Evolutionary conservation across 352 stramenopile species (phyloP).

Genomic region (Phytophthora agathidicida): DNA sequence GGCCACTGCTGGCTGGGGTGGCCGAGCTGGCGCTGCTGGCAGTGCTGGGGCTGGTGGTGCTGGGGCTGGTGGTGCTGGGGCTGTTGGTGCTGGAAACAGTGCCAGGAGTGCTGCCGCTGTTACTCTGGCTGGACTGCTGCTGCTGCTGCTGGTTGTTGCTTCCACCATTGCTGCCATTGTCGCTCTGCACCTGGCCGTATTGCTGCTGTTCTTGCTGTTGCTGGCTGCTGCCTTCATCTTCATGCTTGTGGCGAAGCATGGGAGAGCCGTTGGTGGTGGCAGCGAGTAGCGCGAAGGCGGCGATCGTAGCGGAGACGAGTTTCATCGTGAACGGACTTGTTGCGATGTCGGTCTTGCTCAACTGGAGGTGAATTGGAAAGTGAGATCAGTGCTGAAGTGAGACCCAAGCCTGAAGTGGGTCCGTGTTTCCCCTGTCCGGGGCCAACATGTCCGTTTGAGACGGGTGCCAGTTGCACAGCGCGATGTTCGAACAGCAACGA

Average conservation of each 20-base stretch:
- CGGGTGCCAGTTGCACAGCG: too few relatives aligned
- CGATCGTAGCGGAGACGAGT: neutral
- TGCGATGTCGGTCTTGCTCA: neutral
- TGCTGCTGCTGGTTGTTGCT: neutral
- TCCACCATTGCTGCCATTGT: too few relatives aligned
- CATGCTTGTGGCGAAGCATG: too few relatives aligned
- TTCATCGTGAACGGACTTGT: constrained; percentile 13
- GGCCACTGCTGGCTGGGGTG: too few relatives aligned
- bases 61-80: too few relatives aligned
- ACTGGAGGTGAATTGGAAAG: constrained; percentile 9
- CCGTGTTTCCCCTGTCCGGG: too few relatives aligned
- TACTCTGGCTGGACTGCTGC: neutral
- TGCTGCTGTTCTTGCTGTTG: constrained; percentile 1
- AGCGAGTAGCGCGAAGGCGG: neutral
- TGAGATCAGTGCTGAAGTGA: constrained; percentile 8
- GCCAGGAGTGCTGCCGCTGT: too few relatives aligned
- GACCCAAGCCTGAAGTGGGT: too few relatives aligned
- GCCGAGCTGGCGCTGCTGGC: too few relatives aligned
- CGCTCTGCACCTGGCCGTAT: too few relatives aligned
- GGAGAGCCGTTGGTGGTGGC: constrained; percentile 1
- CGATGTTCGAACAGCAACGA: neutral
- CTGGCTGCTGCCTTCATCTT: constrained; percentile 2
- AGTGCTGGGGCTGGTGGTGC: too few relatives aligned
- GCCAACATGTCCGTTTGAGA: neutral
- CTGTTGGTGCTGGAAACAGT: too few relatives aligned